Evolutionary conservation across 2,329 filamentous ascomycete genomes (phyloP).

Genomic region (Paraphaeosphaeria minitans): DNA sequence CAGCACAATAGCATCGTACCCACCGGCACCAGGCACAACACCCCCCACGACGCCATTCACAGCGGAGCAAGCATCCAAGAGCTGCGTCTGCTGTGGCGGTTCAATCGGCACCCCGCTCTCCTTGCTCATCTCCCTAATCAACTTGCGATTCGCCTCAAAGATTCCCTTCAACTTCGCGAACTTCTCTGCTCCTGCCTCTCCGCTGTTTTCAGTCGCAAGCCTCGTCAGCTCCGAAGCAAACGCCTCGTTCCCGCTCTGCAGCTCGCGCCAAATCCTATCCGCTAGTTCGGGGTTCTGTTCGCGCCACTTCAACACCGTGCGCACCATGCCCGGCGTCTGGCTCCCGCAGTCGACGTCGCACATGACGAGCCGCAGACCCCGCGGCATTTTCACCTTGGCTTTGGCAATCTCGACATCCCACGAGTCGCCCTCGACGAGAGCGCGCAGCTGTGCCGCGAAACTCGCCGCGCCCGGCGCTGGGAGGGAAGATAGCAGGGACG

Average conservation of each 20-base stretch:
- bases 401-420: conserved; percentile 85
- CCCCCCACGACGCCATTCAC: conserved; percentile 85
- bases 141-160: conserved; percentile 57
- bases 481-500: conserved; percentile 69
- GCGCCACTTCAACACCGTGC: conserved; percentile 84
- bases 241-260: conserved; percentile 76
- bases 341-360: conserved; percentile 95
- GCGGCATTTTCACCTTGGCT: conserved; percentile 71
- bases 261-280: conserved; percentile 70
- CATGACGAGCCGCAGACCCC: conserved; percentile 80
- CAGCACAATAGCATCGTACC: conserved; percentile 86
- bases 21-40: conserved; percentile 91
- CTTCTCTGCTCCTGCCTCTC: conserved; percentile 47
- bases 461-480: conserved; percentile 68
- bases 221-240: conserved; percentile 68
- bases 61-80: conserved; percentile 75
- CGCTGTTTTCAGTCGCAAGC: conserved; percentile 51
- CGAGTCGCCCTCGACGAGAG: conserved; percentile 64
- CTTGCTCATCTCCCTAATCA: conserved; percentile 77
- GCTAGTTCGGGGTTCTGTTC: conserved; percentile 67
- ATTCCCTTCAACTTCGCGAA: conserved; percentile 58
- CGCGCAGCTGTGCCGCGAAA: conserved; percentile 70
- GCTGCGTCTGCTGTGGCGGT: conserved; percentile 79
- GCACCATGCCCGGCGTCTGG: conserved; percentile 94
- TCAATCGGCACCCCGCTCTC: conserved; percentile 84